Base-by-base conservation (phyloP, 1,139 yeast species). In the Geotrichum fermentans region DNA sequence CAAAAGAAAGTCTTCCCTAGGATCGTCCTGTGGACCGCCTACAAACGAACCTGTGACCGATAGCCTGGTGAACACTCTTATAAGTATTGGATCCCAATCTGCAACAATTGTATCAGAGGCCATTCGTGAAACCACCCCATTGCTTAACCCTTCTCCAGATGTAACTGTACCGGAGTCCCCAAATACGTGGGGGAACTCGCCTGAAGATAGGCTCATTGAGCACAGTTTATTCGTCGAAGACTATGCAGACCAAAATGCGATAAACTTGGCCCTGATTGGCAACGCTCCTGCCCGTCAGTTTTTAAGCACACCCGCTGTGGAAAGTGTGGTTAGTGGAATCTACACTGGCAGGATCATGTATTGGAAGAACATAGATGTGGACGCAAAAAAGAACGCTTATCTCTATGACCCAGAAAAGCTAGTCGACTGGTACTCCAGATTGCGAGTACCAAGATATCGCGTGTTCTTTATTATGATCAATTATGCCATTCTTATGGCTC, bases 301-400 rank as follows among this genome's bases (percentile, higher is more conserved):
- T 24, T 21, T 50, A 14, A 40, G 45, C 20, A 32, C 47, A 26
- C 39, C 39, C 14, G 42, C 51, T 1, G 52, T 49, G 11, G 46
- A 49, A 29, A 33, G 39, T 21, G 40, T 50, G 18, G 33, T 39
- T 13, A 22, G 13, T 17, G 45, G 63, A 10, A 60, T 65, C 14
- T 65, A 69, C 69, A 57, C 57, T 16, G 69, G 69, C 13, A 55
- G 58, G 13, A 63, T 65, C 40, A 66, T 65, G 42, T 64, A 62
- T 40, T 65, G 68, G 69, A 59, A 61, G 35, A 57, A 56, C 21
- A 64, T 65, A 33, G 55, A 59, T 21, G 52, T 57, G 2, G 54
- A 55, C 21, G 56, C 63, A 2, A 53, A 47, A 26, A 62, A 63
- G 45, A 47, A 49, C 13, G 60, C 67, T 3, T 55, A 53, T 24